Conservation (phyloP, 768 basidiomycete species). For the Lentinula guzmanii region DNA sequence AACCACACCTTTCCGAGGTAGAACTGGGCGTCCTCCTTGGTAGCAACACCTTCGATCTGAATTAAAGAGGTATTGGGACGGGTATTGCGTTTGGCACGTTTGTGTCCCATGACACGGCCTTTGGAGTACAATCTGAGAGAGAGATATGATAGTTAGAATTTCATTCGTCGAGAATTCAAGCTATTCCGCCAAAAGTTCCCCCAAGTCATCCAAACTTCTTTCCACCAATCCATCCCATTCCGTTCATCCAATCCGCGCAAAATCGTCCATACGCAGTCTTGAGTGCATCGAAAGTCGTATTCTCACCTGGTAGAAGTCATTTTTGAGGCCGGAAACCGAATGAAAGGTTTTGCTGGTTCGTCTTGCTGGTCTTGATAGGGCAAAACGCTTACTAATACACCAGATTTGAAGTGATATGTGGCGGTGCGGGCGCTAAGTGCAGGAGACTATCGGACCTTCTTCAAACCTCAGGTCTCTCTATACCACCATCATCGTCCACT, state of each 20-base stretch:
- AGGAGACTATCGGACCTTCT: background rate
- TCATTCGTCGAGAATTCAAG: slow-evolving; percentile 10
- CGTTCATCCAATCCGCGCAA: background rate
- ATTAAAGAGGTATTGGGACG: slow-evolving; percentile 94
- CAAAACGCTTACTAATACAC: background rate
- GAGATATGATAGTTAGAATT: background rate
- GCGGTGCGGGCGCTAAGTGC: background rate
- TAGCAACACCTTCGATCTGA: slow-evolving; percentile 94
- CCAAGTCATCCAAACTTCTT: slow-evolving; percentile 1
- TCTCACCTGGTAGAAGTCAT: slow-evolving; percentile 8
- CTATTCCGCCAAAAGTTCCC: background rate
- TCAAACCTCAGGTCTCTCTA: background rate
- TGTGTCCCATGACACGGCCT: slow-evolving; percentile 97
- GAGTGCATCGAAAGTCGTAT: background rate
- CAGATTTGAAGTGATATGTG: background rate
- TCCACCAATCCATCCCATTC: slow-evolving; percentile 5
- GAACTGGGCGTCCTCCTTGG: slow-evolving; percentile 91
- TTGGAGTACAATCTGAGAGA: slow-evolving; percentile 84
- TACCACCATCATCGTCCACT: background rate
- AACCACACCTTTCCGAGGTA: slow-evolving; percentile 93
- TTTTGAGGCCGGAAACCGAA: slow-evolving; percentile 3
- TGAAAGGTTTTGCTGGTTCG: background rate
- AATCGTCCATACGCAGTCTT: background rate
- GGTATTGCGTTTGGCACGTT: slow-evolving; percentile 96
- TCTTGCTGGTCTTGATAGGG: background rate